Base-by-base conservation (phyloP, 495 filamentous ascomycete genomes). In the Amniculicola lignicola region DNA sequence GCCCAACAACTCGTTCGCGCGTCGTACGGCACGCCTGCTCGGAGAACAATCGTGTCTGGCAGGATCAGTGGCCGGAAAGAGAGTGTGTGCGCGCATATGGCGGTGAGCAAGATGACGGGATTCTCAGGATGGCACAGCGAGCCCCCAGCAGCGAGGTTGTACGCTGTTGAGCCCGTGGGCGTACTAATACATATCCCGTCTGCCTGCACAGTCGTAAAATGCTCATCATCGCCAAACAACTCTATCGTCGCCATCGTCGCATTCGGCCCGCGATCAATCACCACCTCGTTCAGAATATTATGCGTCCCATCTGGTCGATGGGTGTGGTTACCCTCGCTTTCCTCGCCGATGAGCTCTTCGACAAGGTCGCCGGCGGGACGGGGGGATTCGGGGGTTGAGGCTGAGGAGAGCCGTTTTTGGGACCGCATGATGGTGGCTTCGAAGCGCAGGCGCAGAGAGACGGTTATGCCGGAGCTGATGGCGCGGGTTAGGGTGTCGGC, bases 71-170 rank as follows among this genome's bases (percentile, higher is more conserved):
- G 93, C 0, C 93, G 82, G 78, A 97, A 98, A 11, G 88, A 94
- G 7, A 98, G 78, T 0, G 94, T 96, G 70, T 98, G 93, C 14
- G 93, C 90, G 67, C 92, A 96, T 46, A 98, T 96, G 25, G 92
- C 87, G 0, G 91, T 96, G 2, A 98, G 81, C 1, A 98, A 83
- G 69, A 98, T 95, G 36, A 97, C 90, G 0, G 93, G 93, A 67
- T 97, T 97, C 51, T 97, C 94, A 0, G 93, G 93, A 62, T 98
- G 93, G 54, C 91, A 95, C 19, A 98, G 81, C 4, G 90, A 93
- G 15, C 93, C 93, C 11, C 94, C 94, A 12, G 94, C 93, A 0
- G 92, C 92, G 33, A 98, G 87, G 64, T 96, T 97, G 75, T 98
- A 98, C 14, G 93, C 93, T 37, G 93, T 98, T 12, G 88, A 93